A percentile compares a stretch with the other conserved stretches of the same genome.
These are phyloP conservation scores for Lipomyces japonicus DNA, from an alignment of 805 yeast genomes.

Conservation along the genomic window DNA sequence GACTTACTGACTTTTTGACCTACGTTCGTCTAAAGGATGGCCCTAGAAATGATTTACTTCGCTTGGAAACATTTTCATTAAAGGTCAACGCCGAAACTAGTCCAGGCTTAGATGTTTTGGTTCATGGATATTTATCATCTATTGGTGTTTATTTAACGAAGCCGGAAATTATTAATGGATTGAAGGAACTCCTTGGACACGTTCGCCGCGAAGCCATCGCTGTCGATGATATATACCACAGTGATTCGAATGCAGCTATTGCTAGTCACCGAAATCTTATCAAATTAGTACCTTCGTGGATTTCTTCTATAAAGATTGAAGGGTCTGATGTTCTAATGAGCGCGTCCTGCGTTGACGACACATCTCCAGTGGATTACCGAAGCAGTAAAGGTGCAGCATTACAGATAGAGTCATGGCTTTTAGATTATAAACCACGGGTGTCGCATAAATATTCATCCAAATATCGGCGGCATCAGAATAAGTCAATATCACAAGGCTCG, in stretches of 20 bases:
- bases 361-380: neutral
- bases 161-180: conserved; percentile 25
- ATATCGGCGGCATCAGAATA: conserved; percentile 7
- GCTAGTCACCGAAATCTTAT: conserved; percentile 7
- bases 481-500: neutral
- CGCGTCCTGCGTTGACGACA: conserved; percentile 17
- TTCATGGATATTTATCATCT: conserved; percentile 17
- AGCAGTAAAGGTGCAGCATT: conserved; percentile 21
- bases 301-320: conserved; percentile 32
- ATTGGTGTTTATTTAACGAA: conserved; percentile 21
- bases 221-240: neutral
- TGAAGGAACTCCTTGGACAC: conserved; percentile 20
- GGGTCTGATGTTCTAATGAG: conserved; percentile 29
- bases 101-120: conserved; percentile 21
- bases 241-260: neutral
- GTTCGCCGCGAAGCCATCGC: conserved; percentile 9
- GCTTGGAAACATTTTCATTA: conserved; percentile 14
- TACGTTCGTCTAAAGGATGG: conserved; percentile 17
- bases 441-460: neutral
- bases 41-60: conserved; percentile 12
- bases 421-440: conserved; percentile 20
- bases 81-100: conserved; percentile 24
- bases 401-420: conserved; percentile 23
- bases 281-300: conserved; percentile 32
- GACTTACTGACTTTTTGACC: conserved; percentile 25